These are phyloP conservation scores for Serendipita indica DNA, from an alignment of 768 basidiomycete genomes.

Conservation along the genomic window DNA sequence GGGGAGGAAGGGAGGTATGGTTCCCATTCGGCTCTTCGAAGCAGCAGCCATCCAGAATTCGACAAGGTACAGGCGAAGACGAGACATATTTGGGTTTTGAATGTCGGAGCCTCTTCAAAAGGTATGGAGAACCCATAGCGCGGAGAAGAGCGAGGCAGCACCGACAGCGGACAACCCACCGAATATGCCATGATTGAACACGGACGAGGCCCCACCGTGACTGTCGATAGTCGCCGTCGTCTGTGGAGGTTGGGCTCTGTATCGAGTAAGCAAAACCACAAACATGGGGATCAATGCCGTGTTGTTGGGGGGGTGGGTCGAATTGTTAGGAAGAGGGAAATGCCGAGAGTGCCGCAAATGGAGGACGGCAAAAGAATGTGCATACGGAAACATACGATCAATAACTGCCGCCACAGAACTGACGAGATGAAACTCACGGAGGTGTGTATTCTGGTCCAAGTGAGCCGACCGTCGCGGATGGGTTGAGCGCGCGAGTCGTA, in stretches of 20 bases:
- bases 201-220: not conserved
- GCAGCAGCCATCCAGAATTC: no score
- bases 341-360: no score
- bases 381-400: not conserved
- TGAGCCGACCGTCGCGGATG: slow-evolving; percentile 44
- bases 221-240: not conserved
- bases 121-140: not conserved
- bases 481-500: slow-evolving; percentile 54
- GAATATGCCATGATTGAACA: not conserved
- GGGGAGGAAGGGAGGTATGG: no score
- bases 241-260: not conserved
- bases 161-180: not conserved
- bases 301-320: no score
- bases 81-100: no score
- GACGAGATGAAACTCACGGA: not conserved
- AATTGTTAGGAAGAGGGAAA: no score
- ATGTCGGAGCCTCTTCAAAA: no score
- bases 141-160: not conserved
- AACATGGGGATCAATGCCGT: no score
- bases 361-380: not conserved
- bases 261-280: no score
- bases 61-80: no score
- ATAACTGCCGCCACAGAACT: not conserved
- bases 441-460: not conserved
- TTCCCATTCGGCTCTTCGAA: no score